Conservation (phyloP, 257 asterid species). For the Dorcoceras hygrometricum region DNA sequence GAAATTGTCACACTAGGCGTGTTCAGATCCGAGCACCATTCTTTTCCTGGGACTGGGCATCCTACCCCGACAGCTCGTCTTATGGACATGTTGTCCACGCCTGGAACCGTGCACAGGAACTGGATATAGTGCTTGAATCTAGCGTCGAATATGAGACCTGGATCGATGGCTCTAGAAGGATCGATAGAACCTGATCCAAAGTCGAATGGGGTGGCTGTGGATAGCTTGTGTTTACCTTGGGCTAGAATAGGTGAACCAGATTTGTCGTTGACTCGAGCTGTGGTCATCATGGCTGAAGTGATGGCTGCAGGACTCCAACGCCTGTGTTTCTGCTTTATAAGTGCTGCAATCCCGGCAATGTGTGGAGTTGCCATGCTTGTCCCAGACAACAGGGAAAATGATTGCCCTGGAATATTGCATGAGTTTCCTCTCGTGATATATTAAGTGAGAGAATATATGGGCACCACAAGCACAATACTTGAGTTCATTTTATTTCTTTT, state of each 20-base stretch:
- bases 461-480: too few relatives aligned
- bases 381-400: slow-evolving; percentile 58
- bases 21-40: slow-evolving; percentile 69
- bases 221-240: slow-evolving; percentile 32
- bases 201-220: slow-evolving; percentile 63
- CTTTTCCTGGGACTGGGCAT: slow-evolving; percentile 35
- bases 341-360: slow-evolving; percentile 62
- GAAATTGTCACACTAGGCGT: slow-evolving; percentile 57
- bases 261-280: slow-evolving; percentile 41
- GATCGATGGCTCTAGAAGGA: slow-evolving; percentile 58
- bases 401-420: slow-evolving; percentile 50
- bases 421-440: too few relatives aligned
- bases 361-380: slow-evolving; percentile 76
- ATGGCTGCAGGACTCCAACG: slow-evolving; percentile 62
- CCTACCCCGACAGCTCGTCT: slow-evolving; percentile 46
- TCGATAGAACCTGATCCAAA: slow-evolving; percentile 61
- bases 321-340: slow-evolving; percentile 57
- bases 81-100: slow-evolving; percentile 52
- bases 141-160: slow-evolving; percentile 53
- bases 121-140: slow-evolving; percentile 44
- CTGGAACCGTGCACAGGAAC: slow-evolving; percentile 67
- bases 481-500: not conserved
- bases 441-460: too few relatives aligned
- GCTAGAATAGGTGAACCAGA: slow-evolving; percentile 46
- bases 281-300: slow-evolving; percentile 68